Conservation (phyloP, 1,284 basidiomycete species). For the Cystobasidium slooffiae region DNA sequence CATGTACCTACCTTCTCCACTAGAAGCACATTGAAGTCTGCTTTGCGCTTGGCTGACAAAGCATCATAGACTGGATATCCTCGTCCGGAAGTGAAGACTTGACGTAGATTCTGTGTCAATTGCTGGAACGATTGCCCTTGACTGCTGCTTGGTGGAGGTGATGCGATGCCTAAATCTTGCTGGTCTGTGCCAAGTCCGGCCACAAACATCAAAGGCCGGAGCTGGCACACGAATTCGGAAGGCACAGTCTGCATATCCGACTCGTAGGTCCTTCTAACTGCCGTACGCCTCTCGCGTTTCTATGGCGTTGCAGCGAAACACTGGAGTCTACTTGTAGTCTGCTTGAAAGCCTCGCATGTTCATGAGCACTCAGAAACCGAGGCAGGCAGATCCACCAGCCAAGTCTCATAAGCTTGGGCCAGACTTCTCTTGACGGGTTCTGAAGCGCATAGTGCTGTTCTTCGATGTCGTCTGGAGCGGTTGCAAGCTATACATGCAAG, state of each 20-base stretch:
- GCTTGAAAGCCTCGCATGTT: too few relatives aligned
- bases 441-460: too few relatives aligned
- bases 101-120: conserved; percentile 64
- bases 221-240: conserved; percentile 68
- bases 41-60: conserved; percentile 50
- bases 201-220: conserved; percentile 89
- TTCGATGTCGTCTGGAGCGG: too few relatives aligned
- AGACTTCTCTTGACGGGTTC: too few relatives aligned
- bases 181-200: conserved; percentile 70
- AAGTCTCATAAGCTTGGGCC: too few relatives aligned
- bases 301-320: too few relatives aligned
- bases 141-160: conserved; percentile 20
- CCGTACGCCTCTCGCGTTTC: too few relatives aligned
- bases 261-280: too few relatives aligned
- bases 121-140: conserved; percentile 60
- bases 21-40: conserved; percentile 75
- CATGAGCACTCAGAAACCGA: too few relatives aligned
- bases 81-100: conserved; percentile 67
- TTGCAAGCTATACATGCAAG: too few relatives aligned
- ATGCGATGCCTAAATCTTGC: conserved; percentile 42
- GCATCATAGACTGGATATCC: conserved; percentile 58
- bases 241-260: conserved; percentile 52
- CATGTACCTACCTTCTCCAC: conserved; percentile 70
- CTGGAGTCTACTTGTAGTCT: too few relatives aligned
- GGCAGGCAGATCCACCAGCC: too few relatives aligned